Base-by-base conservation (phyloP, 352 stramenopile species). In the Globisporangium abappressorium region DNA sequence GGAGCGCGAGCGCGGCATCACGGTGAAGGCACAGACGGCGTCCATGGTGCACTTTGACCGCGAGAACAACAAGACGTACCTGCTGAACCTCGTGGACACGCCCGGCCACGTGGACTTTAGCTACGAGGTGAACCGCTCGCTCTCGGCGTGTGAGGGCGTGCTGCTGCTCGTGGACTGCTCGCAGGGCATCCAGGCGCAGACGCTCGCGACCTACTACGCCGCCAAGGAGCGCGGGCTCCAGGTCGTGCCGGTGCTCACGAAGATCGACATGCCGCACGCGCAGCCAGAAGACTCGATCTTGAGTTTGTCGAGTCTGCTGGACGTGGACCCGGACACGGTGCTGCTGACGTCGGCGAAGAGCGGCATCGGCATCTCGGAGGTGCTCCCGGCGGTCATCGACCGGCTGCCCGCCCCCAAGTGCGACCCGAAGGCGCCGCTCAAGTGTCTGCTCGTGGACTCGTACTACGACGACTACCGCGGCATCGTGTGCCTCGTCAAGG, bases 181-280 rank as follows among this genome's bases (percentile, higher is more conserved):
- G 11, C 97, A 99, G 71, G 97, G 97, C 24, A 97, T 99, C 61
- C 97, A 99, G 79, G 97, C 98, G 2, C 98, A 99, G 76, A 99
- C 98, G 34, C 82, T 99, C 43, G 95, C 92, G 22, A 99, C 98
- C 6, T 98, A 99, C 70, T 95, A 99, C 72, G 72, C 90, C 71
- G 90, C 98, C 5, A 93, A 99, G 34, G 97, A 99, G 70, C 96
- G 98, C 70, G 84, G 98, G 65, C 82, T 99, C 14, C 91, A 98
- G 57, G 86, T 99, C 43, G 88, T 99, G 20, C 92, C 98, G 0
- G 94, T 99, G 28, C 77, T 99, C 61, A 99, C 97, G 11, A 99
- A 99, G 77, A 97, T 99, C 71, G 97, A 99, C 84, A 91, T 99
- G 71, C 92, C 95, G 0, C 94, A 98, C 43, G 97, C 97, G 5